Evolutionary conservation across 352 stramenopile genomes (phyloP).

Genomic region (Phytopythium oedochilum): DNA sequence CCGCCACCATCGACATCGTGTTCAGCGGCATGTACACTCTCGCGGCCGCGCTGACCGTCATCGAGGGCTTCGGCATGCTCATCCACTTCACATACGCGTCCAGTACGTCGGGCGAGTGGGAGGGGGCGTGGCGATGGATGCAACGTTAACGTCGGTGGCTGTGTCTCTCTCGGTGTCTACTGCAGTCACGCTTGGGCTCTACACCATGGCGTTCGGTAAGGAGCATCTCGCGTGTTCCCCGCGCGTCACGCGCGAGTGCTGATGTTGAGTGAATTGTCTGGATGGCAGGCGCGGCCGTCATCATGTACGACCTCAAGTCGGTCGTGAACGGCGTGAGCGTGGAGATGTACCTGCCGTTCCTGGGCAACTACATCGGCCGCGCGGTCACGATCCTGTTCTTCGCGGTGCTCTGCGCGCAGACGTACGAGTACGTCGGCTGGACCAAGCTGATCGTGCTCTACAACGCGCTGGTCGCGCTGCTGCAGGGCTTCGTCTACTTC

Average conservation of each 20-base stretch:
- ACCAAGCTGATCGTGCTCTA: slow-evolving; percentile 70
- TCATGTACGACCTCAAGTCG: slow-evolving; percentile 85
- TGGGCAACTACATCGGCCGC: slow-evolving; percentile 85
- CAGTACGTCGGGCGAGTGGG: slow-evolving; percentile 20
- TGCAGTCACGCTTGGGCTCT: slow-evolving; percentile 65
- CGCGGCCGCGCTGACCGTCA: slow-evolving; percentile 69
- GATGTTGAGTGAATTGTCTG: background rate
- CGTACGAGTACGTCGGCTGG: slow-evolving; percentile 62
- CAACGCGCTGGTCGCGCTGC: slow-evolving; percentile 67
- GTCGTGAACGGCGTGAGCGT: slow-evolving; percentile 79
- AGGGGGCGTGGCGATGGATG: no score
- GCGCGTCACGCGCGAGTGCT: no score
- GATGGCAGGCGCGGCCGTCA: slow-evolving; percentile 50
- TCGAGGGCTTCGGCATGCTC: slow-evolving; percentile 85
- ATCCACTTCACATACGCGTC: slow-evolving; percentile 56
- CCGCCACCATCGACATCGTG: slow-evolving; percentile 68
- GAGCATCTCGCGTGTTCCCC: no score
- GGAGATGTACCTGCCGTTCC: slow-evolving; percentile 82
- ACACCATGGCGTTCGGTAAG: slow-evolving; percentile 84
- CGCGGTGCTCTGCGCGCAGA: slow-evolving; percentile 65
- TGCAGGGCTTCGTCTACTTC: slow-evolving; percentile 81
- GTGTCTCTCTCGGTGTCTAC: background rate
- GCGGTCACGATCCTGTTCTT: slow-evolving; percentile 80
- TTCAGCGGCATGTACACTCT: slow-evolving; percentile 88
- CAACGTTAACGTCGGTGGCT: slow-evolving; percentile 7